A percentile compares a stretch with the other conserved stretches of the same genome.
phyloP scores from a whole-genome alignment of 257 asterid species.

The Salvia hispanica region DNA sequence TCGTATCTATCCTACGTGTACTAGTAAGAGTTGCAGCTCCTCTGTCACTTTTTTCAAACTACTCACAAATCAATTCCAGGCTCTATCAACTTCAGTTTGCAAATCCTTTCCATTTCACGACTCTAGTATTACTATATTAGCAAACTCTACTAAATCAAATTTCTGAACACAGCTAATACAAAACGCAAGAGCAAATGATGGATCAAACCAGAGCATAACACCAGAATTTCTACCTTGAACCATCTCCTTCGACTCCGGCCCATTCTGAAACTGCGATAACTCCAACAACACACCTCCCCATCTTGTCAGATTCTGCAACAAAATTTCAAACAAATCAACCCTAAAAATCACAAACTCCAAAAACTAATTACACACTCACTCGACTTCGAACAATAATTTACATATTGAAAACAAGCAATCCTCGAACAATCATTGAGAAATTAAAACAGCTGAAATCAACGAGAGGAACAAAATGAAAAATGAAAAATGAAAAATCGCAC shows the following conservation, averaged over 20 bases:
- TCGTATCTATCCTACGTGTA: too few relatives aligned
- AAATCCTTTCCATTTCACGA: slow-evolving; percentile 1
- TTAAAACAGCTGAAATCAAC: background rate
- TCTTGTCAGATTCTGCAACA: slow-evolving; percentile 76
- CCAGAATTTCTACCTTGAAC: slow-evolving; percentile 53
- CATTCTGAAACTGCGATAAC: slow-evolving; percentile 79
- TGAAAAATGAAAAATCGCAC: background rate
- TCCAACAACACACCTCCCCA: slow-evolving; percentile 93
- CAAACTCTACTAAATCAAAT: background rate
- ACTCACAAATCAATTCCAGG: too few relatives aligned
- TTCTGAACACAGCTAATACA: background rate
- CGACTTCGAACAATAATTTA: background rate
- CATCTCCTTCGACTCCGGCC: slow-evolving; percentile 75
- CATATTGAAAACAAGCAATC: slow-evolving; percentile 20
- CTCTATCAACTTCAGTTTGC: too few relatives aligned
- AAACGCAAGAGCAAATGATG: background rate
- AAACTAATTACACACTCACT: background rate
- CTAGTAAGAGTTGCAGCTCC: too few relatives aligned
- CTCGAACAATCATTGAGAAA: background rate
- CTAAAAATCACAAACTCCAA: background rate
- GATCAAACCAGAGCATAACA: background rate
- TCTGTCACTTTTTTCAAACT: too few relatives aligned
- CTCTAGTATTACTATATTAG: background rate
- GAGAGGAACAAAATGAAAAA: too few relatives aligned
- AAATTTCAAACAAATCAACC: slow-evolving; percentile 14